These are phyloP conservation scores for Podosphaera leucotricha DNA, from an alignment of 2,329 filamentous ascomycete species.

Conservation along the genomic window DNA sequence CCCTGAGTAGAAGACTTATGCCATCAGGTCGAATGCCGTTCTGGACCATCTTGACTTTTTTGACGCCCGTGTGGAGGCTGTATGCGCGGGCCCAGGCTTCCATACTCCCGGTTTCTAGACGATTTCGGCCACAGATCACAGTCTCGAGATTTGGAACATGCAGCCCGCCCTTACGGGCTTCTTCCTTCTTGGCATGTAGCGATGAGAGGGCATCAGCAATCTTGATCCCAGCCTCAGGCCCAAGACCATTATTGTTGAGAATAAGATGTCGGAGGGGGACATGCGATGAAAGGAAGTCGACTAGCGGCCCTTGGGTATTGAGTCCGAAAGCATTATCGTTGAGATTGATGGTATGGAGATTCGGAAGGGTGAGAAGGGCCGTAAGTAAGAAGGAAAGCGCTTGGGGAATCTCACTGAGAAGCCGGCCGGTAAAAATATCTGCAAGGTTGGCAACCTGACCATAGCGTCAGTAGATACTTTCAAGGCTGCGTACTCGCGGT, in stretches of 20 bases:
- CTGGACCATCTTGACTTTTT: constrained; percentile 88
- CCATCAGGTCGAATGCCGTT: constrained; percentile 93
- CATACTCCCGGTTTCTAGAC: constrained; percentile 92
- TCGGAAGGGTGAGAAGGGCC: constrained; percentile 63
- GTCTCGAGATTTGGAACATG: constrained; percentile 71
- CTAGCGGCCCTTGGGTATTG: constrained; percentile 78
- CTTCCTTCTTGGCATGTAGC: constrained; percentile 65
- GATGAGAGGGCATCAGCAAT: constrained; percentile 70
- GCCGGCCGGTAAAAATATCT: constrained; percentile 90
- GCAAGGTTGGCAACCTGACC: constrained; percentile 59
- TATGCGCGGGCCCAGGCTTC: constrained; percentile 78
- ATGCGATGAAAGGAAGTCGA: constrained; percentile 75
- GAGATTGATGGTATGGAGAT: constrained; percentile 77
- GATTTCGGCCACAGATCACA: constrained; percentile 89
- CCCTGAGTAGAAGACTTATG: constrained; percentile 54
- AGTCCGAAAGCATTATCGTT: constrained; percentile 97
- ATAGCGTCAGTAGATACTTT: not conserved
- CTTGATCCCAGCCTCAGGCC: constrained; percentile 69
- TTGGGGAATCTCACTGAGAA: constrained; percentile 80
- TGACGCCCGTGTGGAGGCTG: constrained; percentile 58
- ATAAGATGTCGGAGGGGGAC: constrained; percentile 80
- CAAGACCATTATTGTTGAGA: constrained; percentile 95
- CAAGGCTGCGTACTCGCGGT: not conserved
- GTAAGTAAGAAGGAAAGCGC: constrained; percentile 70
- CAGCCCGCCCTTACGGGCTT: constrained; percentile 45